Evolutionary conservation across 2,329 filamentous ascomycete species (phyloP).

Genomic region (Ophiostoma sp.): DNA sequence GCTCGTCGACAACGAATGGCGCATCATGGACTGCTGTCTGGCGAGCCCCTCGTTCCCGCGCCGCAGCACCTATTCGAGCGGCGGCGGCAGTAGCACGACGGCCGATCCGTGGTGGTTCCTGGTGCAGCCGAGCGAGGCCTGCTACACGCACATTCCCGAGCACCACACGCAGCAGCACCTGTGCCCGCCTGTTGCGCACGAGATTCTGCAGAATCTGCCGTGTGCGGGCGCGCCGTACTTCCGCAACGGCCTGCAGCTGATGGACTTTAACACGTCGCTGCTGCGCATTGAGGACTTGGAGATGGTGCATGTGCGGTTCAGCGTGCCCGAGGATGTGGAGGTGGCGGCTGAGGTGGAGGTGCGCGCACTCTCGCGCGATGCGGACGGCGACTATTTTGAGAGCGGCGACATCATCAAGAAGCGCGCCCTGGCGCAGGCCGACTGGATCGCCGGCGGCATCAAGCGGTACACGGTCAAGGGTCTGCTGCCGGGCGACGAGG

Average conservation of each 20-base stretch:
- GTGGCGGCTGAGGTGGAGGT: constrained; percentile 89
- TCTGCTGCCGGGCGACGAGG: constrained; percentile 84
- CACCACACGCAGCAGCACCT: constrained; percentile 87
- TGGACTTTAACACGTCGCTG: constrained; percentile 85
- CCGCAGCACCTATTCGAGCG: constrained; percentile 68
- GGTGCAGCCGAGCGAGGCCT: constrained; percentile 78
- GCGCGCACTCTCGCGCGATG: constrained; percentile 70
- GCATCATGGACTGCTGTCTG: constrained; percentile 89
- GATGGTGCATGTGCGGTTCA: constrained; percentile 83
- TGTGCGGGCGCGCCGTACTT: constrained; percentile 85
- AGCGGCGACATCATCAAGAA: constrained; percentile 83
- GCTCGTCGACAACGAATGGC: constrained; percentile 89
- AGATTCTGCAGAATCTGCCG: constrained; percentile 79
- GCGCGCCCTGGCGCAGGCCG: constrained; percentile 80
- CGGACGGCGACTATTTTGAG: constrained; percentile 89
- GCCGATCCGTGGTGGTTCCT: constrained; percentile 94
- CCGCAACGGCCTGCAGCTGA: constrained; percentile 70
- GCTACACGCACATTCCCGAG: constrained; percentile 92
- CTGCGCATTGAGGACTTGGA: constrained; percentile 85
- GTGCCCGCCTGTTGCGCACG: constrained; percentile 78
- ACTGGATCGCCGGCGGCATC: constrained; percentile 70
- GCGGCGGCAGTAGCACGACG: constrained; percentile 49
- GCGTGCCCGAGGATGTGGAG: constrained; percentile 84
- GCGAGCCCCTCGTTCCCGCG: constrained; percentile 86
- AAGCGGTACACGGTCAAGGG: constrained; percentile 95